Conservation (phyloP, 225 moss, liverwort and hornwort genomes). For the Anthoceros angustus region DNA sequence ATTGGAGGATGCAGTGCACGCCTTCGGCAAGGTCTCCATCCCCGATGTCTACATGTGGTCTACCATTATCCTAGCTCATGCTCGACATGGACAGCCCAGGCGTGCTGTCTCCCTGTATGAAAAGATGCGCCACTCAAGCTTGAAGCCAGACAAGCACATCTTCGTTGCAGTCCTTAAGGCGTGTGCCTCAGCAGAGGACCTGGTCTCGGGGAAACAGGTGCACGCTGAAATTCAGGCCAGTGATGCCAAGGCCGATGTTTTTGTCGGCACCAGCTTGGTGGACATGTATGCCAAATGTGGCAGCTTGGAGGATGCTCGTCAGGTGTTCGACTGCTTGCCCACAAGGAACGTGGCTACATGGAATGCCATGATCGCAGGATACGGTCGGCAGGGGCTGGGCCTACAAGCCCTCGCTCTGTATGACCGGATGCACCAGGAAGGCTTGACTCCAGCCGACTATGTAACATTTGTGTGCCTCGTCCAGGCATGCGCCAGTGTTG, state of each 20-base stretch:
- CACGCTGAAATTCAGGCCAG: neutral
- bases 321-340: neutral
- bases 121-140: neutral
- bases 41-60: neutral
- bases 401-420: neutral
- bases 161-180: constrained; percentile 1
- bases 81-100: neutral
- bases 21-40: neutral
- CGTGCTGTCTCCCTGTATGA: neutral
- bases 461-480: constrained; percentile 1
- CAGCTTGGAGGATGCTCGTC: neutral
- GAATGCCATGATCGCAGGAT: neutral
- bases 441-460: neutral
- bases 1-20: neutral
- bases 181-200: neutral
- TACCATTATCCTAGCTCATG: constrained; percentile 1
- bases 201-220: neutral
- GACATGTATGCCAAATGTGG: neutral
- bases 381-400: neutral
- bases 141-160: neutral
- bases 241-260: neutral
- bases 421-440: neutral
- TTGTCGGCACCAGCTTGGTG: neutral
- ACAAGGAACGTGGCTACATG: neutral
- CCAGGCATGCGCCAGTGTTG: neutral